A percentile compares a stretch with the other conserved stretches of the same genome.
phyloP scores from a whole-genome alignment of 2,329 filamentous ascomycete species.

The Neopestalotiopsis sp. region DNA sequence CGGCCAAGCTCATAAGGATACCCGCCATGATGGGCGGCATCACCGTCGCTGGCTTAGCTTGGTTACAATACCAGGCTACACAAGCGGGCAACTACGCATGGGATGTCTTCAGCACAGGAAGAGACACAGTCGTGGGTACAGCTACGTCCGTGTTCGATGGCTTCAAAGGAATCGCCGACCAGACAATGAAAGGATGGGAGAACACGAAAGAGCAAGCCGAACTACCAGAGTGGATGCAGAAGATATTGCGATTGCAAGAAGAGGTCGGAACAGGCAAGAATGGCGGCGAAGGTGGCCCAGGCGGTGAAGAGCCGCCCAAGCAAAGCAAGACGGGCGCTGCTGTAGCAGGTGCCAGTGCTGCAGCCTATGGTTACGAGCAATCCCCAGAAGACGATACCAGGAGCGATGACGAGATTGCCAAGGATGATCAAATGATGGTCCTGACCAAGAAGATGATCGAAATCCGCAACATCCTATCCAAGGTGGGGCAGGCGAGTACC shows the following conservation, averaged over 20 bases:
- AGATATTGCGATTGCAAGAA: constrained; percentile 68
- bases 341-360: constrained; percentile 72
- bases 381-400: constrained; percentile 68
- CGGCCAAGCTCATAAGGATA: constrained; percentile 86
- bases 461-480: constrained; percentile 89
- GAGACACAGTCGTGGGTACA: constrained; percentile 71
- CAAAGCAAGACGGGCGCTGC: constrained; percentile 64
- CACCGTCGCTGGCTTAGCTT: constrained; percentile 84
- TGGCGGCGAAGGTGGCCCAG: constrained; percentile 51
- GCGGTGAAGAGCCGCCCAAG: constrained; percentile 59
- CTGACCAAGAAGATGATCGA: constrained; percentile 99
- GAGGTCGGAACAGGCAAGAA: constrained; percentile 55
- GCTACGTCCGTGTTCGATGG: constrained; percentile 74
- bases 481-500: constrained; percentile 87
- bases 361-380: constrained; percentile 81
- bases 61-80: constrained; percentile 94
- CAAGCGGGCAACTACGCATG: constrained; percentile 61
- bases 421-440: constrained; percentile 99
- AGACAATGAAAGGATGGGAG: constrained; percentile 81
- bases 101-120: constrained; percentile 76
- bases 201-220: constrained; percentile 80
- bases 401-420: constrained; percentile 68
- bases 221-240: constrained; percentile 77
- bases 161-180: constrained; percentile 75
- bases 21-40: constrained; percentile 92